phyloP scores from a whole-genome alignment of 1,284 basidiomycete species.

The Pyrrhoderma lamaoense region DNA sequence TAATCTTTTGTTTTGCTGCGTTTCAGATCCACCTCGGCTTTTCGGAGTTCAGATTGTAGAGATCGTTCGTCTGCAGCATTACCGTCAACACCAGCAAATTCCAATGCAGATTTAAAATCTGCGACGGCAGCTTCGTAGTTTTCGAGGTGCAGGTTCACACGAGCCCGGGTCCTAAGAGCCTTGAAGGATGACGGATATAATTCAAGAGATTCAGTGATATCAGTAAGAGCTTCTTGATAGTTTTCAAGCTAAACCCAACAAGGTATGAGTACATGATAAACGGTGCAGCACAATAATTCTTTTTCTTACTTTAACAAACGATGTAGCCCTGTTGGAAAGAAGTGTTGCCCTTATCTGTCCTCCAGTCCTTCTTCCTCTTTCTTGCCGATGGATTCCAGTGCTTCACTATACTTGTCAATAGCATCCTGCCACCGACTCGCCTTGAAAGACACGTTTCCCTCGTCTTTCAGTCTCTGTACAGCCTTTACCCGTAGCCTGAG shows the following conservation, averaged over 20 bases:
- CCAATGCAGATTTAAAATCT: slow-evolving; percentile 74
- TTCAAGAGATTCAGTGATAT: slow-evolving; percentile 61
- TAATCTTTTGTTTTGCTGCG: slow-evolving; percentile 82
- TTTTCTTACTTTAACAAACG: slow-evolving; percentile 57
- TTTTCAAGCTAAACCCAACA: slow-evolving; percentile 40
- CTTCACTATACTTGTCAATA: slow-evolving; percentile 59
- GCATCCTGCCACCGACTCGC: slow-evolving; percentile 53
- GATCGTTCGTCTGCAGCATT: slow-evolving; percentile 55
- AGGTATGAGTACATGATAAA: slow-evolving; percentile 1
- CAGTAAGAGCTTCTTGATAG: slow-evolving; percentile 61
- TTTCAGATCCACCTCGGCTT: slow-evolving; percentile 73
- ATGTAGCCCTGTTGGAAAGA: slow-evolving; percentile 79
- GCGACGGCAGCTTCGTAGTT: slow-evolving; percentile 64
- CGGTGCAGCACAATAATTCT: slow-evolving; percentile 4
- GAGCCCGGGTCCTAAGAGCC: slow-evolving; percentile 78
- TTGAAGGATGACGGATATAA: slow-evolving; percentile 71
- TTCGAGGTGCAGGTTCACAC: slow-evolving; percentile 69
- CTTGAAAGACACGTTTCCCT: slow-evolving; percentile 79
- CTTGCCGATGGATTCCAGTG: slow-evolving; percentile 59
- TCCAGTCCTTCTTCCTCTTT: slow-evolving; percentile 58
- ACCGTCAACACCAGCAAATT: slow-evolving; percentile 57
- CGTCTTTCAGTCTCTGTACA: slow-evolving; percentile 77
- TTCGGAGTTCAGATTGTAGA: slow-evolving; percentile 60
- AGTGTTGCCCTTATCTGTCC: slow-evolving; percentile 74
- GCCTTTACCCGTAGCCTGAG: slow-evolving; percentile 72